Evolutionary conservation across 2,329 filamentous ascomycete genomes (phyloP).

Genomic region (Pseudogymnoascus pannorum): DNA sequence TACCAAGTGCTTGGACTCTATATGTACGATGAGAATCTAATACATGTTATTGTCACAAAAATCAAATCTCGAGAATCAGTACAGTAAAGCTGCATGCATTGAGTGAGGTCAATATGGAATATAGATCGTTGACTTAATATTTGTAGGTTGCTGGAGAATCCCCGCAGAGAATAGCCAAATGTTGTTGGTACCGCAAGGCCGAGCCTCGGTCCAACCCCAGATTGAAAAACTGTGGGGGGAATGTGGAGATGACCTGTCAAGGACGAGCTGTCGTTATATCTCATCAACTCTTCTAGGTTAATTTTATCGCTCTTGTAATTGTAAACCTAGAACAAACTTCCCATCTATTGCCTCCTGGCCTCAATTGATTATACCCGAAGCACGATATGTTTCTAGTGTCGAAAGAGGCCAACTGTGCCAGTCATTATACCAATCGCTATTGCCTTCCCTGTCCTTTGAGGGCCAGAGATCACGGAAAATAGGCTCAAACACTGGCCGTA

Average conservation of each 20-base stretch:
- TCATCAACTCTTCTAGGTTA: neutral
- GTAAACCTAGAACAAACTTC: too few species aligned
- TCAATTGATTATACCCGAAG: neutral
- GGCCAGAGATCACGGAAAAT: constrained; percentile 3
- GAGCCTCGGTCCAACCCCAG: neutral
- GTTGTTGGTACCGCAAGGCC: neutral
- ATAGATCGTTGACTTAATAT: neutral
- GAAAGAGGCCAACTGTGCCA: constrained; percentile 3
- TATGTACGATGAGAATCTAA: neutral
- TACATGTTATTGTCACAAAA: neutral
- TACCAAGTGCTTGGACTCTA: neutral
- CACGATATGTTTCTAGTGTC: neutral
- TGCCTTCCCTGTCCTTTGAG: neutral
- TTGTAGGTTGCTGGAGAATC: neutral
- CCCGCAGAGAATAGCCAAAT: neutral
- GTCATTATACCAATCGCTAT: neutral
- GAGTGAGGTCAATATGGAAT: neutral
- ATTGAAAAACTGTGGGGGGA: neutral
- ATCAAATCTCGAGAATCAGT: neutral
- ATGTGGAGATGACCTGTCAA: neutral
- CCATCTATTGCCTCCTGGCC: neutral
- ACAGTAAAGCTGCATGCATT: neutral
- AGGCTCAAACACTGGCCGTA: neutral
- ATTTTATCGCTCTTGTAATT: too few species aligned
- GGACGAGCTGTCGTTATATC: neutral